These are phyloP conservation scores for Byssochlamys sp. DNA, from an alignment of 2,329 filamentous ascomycete genomes.

Conservation along the genomic window DNA sequence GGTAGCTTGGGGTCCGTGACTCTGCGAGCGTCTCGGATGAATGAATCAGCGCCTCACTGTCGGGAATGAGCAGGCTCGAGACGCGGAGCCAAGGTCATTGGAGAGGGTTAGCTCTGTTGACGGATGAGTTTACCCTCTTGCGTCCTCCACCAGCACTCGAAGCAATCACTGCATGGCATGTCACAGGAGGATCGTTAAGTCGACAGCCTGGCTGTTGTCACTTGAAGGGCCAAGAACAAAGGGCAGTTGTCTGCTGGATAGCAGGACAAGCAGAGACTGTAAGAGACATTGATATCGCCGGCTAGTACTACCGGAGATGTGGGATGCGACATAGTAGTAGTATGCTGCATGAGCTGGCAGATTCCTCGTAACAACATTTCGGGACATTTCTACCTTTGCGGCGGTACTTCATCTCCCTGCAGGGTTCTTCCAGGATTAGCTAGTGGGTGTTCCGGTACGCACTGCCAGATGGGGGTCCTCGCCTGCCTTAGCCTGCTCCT, in stretches of 20 bases:
- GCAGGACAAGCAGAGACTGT: not conserved
- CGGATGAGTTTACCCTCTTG: not conserved
- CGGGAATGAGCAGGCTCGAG: not conserved
- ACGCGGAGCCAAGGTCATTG: not conserved
- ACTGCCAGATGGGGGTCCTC: not conserved
- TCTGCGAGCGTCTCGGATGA: not conserved
- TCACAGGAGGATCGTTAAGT: not conserved
- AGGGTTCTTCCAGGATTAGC: not conserved
- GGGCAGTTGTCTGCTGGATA: not conserved
- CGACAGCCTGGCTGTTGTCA: not conserved
- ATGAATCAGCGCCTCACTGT: not conserved
- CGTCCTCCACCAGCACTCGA: not conserved
- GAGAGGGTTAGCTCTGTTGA: not conserved
- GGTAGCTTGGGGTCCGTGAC: not conserved
- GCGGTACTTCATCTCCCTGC: not conserved
- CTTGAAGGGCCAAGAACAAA: not conserved
- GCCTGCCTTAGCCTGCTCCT: not conserved
- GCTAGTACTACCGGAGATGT: not conserved
- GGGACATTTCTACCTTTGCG: not conserved
- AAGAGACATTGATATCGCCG: not conserved
- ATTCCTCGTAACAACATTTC: not conserved
- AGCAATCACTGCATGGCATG: not conserved
- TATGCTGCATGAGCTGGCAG: not conserved
- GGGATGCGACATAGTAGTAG: not conserved
- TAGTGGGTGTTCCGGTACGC: not conserved